Conservation (phyloP, 164 flowering plant species). For the Buxus sempervirens region DNA sequence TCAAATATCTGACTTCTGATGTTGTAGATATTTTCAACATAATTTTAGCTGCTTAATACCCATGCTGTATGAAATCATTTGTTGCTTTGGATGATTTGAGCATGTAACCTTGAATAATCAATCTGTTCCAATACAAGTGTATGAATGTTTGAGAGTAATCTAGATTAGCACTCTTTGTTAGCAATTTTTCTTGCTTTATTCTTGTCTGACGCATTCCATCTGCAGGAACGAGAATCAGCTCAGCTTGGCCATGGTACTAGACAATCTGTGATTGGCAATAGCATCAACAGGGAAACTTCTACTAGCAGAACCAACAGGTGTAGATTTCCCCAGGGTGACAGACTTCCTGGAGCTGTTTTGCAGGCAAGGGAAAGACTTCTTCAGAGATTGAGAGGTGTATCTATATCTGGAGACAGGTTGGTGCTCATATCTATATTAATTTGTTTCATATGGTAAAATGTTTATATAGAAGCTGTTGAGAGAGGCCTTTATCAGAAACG, state of each 20-base stretch:
- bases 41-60: no score
- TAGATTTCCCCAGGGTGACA: conserved; percentile 33
- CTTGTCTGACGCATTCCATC: no score
- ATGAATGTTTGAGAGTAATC: no score
- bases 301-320: conserved; percentile 27
- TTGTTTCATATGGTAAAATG: background rate
- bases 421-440: background rate
- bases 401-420: conserved; percentile 51
- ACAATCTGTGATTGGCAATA: conserved; percentile 26
- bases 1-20: no score
- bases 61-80: no score
- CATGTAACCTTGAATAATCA: no score
- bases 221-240: conserved; percentile 6
- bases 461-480: background rate
- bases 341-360: conserved; percentile 83
- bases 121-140: no score
- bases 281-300: conserved; percentile 15
- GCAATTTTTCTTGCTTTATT: no score
- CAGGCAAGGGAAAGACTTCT: conserved; percentile 88
- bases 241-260: conserved; percentile 29
- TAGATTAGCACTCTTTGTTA: no score
- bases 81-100: no score
- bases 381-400: conserved; percentile 73
- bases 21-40: no score
- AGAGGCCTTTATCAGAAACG: no score